Evolutionary conservation across 2,329 filamentous ascomycete species (phyloP).

Genomic region (Phyllosticta capitalensis): DNA sequence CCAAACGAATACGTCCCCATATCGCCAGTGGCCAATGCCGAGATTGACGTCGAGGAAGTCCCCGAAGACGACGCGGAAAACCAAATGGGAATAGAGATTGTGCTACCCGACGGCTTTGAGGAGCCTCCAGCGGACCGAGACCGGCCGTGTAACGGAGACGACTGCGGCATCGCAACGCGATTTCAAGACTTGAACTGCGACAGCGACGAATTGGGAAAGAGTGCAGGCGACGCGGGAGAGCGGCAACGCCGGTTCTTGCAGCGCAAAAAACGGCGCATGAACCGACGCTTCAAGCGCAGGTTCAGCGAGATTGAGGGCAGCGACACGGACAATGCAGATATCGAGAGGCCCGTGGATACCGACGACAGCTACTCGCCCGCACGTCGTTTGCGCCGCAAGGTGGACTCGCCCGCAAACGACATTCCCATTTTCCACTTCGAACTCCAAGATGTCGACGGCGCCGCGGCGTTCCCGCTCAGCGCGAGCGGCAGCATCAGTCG

Average conservation of each 20-base stretch:
- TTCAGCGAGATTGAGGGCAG: constrained; percentile 38
- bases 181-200: constrained; percentile 28
- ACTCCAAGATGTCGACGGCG: constrained; percentile 27
- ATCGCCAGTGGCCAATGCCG: constrained; percentile 18
- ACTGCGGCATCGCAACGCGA: constrained; percentile 21
- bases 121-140: constrained; percentile 31
- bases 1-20: constrained; percentile 12
- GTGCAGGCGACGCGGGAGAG: constrained; percentile 18
- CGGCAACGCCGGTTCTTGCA: neutral
- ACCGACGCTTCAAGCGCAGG: constrained; percentile 35
- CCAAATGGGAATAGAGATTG: constrained; percentile 33
- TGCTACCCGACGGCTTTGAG: constrained; percentile 36
- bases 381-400: constrained; percentile 34
- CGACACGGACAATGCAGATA: constrained; percentile 34
- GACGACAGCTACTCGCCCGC: constrained; percentile 29
- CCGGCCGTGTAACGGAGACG: constrained; percentile 20
- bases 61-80: constrained; percentile 24
- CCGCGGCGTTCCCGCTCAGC: constrained; percentile 15
- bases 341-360: constrained; percentile 31
- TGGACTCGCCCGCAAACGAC: constrained; percentile 29
- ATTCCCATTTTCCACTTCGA: constrained; percentile 28
- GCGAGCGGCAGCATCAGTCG: constrained; percentile 14
- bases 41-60: constrained; percentile 36
- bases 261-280: constrained; percentile 34
- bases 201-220: constrained; percentile 20